A percentile compares a stretch with the other conserved stretches of the same genome.
Conservation (phyloP, 495 filamentous ascomycete species). For the Penicillium chermesinum region DNA sequence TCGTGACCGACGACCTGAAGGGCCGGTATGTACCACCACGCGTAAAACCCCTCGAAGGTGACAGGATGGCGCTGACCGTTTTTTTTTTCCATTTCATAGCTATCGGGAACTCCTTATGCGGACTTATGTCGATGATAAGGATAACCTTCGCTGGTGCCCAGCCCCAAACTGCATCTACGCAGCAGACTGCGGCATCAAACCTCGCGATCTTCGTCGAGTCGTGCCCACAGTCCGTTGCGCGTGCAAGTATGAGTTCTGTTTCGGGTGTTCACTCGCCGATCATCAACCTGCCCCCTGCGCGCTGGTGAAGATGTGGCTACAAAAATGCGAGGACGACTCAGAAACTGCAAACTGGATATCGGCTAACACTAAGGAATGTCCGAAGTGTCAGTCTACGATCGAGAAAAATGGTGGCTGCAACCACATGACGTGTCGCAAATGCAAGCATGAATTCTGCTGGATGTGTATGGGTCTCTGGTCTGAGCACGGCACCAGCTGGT, state of each 20-base stretch:
- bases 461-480: constrained; percentile 99
- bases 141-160: constrained; percentile 93
- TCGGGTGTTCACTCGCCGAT: constrained; percentile 88
- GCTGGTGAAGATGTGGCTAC: constrained; percentile 91
- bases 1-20: constrained; percentile 69
- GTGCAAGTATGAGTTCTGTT: constrained; percentile 87
- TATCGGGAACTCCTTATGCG: constrained; percentile 84
- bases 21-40: too few relatives aligned
- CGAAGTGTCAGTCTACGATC: constrained; percentile 91
- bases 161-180: constrained; percentile 93
- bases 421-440: constrained; percentile 99
- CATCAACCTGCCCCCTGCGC: constrained; percentile 91
- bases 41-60: too few relatives aligned
- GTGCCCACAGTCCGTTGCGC: constrained; percentile 85
- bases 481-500: constrained; percentile 99
- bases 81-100: constrained; percentile 38
- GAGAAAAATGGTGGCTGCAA: constrained; percentile 99
- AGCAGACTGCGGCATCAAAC: constrained; percentile 80
- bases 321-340: constrained; percentile 97
- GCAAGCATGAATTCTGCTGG: constrained; percentile 99
- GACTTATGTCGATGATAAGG: constrained; percentile 95
- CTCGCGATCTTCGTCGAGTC: constrained; percentile 72
- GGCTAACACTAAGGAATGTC: constrained; percentile 97
- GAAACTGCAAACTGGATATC: constrained; percentile 99
- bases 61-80: background rate